A percentile compares a stretch with the other conserved stretches of the same genome.
phyloP scores from a whole-genome alignment of 176 grass and related monocot genomes.

The Triticum timopheevii region DNA sequence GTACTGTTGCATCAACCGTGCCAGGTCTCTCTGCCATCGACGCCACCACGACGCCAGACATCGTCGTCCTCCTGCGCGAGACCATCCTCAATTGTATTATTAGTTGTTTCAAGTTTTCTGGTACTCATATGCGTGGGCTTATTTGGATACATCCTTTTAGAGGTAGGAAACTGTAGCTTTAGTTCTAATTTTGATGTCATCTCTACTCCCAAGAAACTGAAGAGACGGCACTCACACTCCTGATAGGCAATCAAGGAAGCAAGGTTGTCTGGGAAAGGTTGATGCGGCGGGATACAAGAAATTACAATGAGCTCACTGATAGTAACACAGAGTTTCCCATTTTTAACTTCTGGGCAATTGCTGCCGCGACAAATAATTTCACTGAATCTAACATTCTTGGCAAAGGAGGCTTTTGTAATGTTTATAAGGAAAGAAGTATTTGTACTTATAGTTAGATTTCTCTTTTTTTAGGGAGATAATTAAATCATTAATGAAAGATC shows the following conservation, averaged over 20 bases:
- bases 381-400: slow-evolving; percentile 47
- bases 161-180: slow-evolving; percentile 22
- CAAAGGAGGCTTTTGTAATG: slow-evolving; percentile 61
- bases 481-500: neutral
- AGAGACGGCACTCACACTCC: neutral
- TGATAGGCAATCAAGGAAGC: slow-evolving; percentile 17
- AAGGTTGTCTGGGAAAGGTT: neutral
- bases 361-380: slow-evolving; percentile 49
- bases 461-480: neutral
- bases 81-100: neutral
- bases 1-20: too few relatives aligned
- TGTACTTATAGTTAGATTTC: neutral
- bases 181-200: neutral
- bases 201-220: neutral
- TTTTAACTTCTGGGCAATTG: slow-evolving; percentile 36
- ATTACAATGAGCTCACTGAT: neutral
- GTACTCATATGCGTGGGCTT: slow-evolving; percentile 20
- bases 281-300: neutral
- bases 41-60: too few relatives aligned
- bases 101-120: slow-evolving; percentile 10
- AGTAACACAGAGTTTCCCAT: neutral
- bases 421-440: slow-evolving; percentile 50
- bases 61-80: too few relatives aligned
- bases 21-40: too few relatives aligned
- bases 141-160: slow-evolving; percentile 14